Percentiles rank a stretch among this genome's conserved stretches.
Evolutionary conservation across 1,284 basidiomycete species (phyloP).

Genomic region (Leccinum cinnamomeum): DNA sequence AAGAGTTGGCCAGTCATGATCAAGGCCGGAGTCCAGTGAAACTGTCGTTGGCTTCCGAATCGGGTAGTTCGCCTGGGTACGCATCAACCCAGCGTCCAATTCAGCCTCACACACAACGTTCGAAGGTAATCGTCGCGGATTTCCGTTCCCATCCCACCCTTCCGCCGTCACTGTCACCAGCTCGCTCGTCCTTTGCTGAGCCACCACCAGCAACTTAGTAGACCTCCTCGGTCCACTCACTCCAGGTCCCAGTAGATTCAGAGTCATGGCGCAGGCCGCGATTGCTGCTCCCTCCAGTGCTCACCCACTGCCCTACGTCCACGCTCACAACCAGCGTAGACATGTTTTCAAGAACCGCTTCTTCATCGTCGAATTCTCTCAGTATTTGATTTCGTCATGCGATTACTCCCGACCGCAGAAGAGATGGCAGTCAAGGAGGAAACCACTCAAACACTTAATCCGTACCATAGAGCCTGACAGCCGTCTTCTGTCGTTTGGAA

Average conservation of each 20-base stretch:
- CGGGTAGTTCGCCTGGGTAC: conserved; percentile 22
- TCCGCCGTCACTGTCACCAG: conserved; percentile 9
- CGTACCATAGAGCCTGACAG: conserved; percentile 92
- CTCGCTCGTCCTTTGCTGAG: conserved; percentile 4
- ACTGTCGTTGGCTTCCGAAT: conserved; percentile 29
- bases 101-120: conserved; percentile 18
- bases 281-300: conserved; percentile 17
- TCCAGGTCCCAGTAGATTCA: background rate
- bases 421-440: conserved; percentile 93
- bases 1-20: conserved; percentile 99
- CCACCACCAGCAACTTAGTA: conserved; percentile 11
- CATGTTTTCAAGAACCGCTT: conserved; percentile 57
- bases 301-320: conserved; percentile 31
- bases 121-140: conserved; percentile 33
- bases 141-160: conserved; percentile 19
- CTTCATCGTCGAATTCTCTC: conserved; percentile 63
- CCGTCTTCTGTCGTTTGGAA: conserved; percentile 91
- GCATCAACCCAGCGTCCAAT: conserved; percentile 12
- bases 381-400: conserved; percentile 85
- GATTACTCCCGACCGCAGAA: conserved; percentile 84
- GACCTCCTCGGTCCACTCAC: conserved; percentile 3
- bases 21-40: conserved; percentile 61
- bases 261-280: conserved; percentile 31
- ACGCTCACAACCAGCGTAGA: conserved; percentile 36
- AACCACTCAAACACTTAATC: conserved; percentile 92